These are phyloP conservation scores for Ulvella scutata DNA, from an alignment of 139 green algal species.

Conservation along the genomic window DNA sequence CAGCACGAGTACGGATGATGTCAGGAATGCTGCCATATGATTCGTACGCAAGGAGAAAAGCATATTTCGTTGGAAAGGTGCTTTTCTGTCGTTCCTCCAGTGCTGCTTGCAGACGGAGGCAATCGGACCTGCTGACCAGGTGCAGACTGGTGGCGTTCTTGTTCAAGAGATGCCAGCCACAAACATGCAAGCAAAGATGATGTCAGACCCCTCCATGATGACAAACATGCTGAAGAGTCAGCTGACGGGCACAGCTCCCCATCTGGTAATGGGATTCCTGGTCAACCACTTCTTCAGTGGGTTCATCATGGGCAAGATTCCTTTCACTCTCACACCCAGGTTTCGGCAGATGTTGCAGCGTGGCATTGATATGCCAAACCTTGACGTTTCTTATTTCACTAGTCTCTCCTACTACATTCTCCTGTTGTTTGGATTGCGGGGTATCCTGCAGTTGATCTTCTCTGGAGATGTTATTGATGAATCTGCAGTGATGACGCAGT, in stretches of 20 bases:
- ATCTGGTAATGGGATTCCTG: constrained; percentile 15
- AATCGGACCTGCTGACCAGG: background rate
- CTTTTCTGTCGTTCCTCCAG: background rate
- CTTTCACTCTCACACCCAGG: constrained; percentile 65
- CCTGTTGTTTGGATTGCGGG: constrained; percentile 66
- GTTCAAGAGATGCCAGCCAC: constrained; percentile 31
- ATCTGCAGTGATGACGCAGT: background rate
- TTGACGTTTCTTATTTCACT: constrained; percentile 87
- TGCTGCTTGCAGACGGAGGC: background rate
- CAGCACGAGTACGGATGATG: background rate
- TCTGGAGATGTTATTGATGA: background rate
- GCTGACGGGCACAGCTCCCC: constrained; percentile 6
- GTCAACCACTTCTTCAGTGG: constrained; percentile 54
- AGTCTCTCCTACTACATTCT: constrained; percentile 84
- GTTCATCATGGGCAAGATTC: constrained; percentile 83
- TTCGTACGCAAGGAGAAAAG: constrained; percentile 2
- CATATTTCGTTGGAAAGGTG: constrained; percentile 55
- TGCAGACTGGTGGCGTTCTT: constrained; percentile 48
- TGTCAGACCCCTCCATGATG: constrained; percentile 73
- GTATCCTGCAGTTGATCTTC: constrained; percentile 68
- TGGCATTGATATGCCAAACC: constrained; percentile 67
- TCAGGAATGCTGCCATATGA: background rate
- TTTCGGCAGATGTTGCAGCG: constrained; percentile 59
- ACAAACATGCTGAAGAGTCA: constrained; percentile 12
- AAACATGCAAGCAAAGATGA: constrained; percentile 65